Base-by-base conservation (phyloP, 768 basidiomycete genomes). In the Termitomyces sp. region DNA sequence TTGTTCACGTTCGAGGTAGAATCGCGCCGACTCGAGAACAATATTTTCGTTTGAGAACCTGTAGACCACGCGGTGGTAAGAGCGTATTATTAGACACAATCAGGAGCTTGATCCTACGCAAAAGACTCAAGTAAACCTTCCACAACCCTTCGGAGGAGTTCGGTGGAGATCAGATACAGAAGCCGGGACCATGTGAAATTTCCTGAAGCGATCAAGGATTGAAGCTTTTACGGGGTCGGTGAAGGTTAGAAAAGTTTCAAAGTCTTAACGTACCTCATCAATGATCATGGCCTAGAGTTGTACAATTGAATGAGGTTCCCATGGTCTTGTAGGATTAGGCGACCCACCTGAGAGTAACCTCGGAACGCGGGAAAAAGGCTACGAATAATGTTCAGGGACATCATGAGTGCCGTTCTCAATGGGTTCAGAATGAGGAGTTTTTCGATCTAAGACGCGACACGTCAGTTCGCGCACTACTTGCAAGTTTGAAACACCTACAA, bases 291-390 rank as follows among this genome's bases (percentile, higher is more conserved):
- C 91, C 80, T 84, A 66, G 59, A 71, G 20, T 58, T 55, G 66
- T 55, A 58, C 55, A 60, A 40, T 42, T 33, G 18, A 62, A 24
- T 48, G 67, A 70, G 64, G 66, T 63, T 38, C 55, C 57, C 60
- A 55, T 56, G 45, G 54, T 56, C 64, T 18, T 52, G 39, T 44
- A 36, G 58, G 39, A 55, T 51, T 57, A 61, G 59, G 44, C 58
- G 63, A 71, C 75, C 58, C 61, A 82, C 83, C 75, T 93, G 92
- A 9, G 92, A 92, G 77, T 91, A 93, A 63, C 90, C 88, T 74
- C 90, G 84, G 73, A 90, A 89, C 11, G 91, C 92, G 39, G 91
- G 91, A 69, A 92, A 86, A 61, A 89, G 75, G 63, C 90, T 92
- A 66, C 90, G 84, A 60, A 87, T 67, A 55, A 92, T 74, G 71